Evolutionary conservation across 495 filamentous ascomycete species (phyloP).

Genomic region (Astrothelium subdiscretum): DNA sequence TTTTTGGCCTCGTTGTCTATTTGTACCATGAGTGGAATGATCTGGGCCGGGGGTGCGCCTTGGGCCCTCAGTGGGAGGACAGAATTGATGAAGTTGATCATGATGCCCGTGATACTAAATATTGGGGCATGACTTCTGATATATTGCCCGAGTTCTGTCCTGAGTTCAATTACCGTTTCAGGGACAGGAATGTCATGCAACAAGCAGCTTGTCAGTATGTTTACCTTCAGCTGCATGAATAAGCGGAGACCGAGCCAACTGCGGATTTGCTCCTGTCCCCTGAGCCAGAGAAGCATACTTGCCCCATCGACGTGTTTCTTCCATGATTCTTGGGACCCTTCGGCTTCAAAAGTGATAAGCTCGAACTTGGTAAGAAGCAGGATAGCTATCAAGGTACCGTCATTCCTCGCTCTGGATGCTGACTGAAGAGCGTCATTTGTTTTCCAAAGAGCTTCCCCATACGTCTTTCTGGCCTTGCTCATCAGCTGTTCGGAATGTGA

Average conservation of each 20-base stretch:
- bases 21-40: neutral
- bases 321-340: neutral
- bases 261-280: neutral
- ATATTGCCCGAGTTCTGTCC: neutral
- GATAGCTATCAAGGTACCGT: neutral
- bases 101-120: neutral
- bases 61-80: neutral
- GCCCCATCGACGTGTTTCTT: neutral
- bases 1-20: neutral
- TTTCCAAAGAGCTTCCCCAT: neutral
- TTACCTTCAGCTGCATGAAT: neutral
- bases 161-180: neutral
- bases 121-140: neutral
- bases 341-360: neutral
- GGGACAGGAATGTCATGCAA: neutral
- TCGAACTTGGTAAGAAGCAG: neutral
- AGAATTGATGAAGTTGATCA: neutral
- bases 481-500: neutral
- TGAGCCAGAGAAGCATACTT: neutral
- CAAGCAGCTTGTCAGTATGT: neutral
- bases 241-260: neutral
- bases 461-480: neutral
- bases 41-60: neutral
- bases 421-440: neutral
- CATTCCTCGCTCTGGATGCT: neutral